These are phyloP conservation scores for Trichaptum fuscoviolaceum DNA, from an alignment of 768 basidiomycete genomes.

Conservation along the genomic window DNA sequence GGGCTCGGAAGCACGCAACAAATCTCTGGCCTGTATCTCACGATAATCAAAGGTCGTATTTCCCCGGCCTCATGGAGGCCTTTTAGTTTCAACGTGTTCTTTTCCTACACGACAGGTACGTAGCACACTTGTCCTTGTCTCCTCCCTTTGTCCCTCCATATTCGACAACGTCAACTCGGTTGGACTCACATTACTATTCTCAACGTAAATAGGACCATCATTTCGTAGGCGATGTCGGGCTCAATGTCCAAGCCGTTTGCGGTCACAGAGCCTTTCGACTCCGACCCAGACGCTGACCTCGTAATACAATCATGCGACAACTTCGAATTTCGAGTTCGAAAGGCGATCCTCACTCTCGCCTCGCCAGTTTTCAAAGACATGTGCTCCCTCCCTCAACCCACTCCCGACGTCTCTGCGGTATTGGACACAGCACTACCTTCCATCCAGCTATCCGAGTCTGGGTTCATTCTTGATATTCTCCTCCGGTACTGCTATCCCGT, in stretches of 20 bases:
- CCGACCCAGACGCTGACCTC: background rate
- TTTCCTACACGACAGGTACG: no score
- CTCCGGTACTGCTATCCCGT: background rate
- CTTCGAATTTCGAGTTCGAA: conserved; percentile 26
- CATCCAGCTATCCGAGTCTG: background rate
- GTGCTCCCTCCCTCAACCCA: conserved; percentile 18
- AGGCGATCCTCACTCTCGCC: conserved; percentile 22
- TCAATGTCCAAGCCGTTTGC: background rate
- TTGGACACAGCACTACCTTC: background rate
- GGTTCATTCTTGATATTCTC: background rate
- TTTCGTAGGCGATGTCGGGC: no score
- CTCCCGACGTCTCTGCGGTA: background rate
- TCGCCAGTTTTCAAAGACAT: conserved; percentile 29
- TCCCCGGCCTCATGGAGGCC: no score
- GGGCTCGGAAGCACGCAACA: no score
- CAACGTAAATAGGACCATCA: no score
- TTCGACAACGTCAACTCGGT: no score
- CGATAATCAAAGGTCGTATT: no score
- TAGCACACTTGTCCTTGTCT: no score
- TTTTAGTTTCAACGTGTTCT: no score
- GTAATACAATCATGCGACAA: conserved; percentile 18
- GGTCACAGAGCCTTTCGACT: background rate
- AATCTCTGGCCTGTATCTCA: no score
- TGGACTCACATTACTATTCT: no score
- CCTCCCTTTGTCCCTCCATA: no score